Evolutionary conservation across 768 basidiomycete species (phyloP), one percentile per base, ranked within the genome.

Genomic region (Lanmaoa pseudosensibilis): DNA sequence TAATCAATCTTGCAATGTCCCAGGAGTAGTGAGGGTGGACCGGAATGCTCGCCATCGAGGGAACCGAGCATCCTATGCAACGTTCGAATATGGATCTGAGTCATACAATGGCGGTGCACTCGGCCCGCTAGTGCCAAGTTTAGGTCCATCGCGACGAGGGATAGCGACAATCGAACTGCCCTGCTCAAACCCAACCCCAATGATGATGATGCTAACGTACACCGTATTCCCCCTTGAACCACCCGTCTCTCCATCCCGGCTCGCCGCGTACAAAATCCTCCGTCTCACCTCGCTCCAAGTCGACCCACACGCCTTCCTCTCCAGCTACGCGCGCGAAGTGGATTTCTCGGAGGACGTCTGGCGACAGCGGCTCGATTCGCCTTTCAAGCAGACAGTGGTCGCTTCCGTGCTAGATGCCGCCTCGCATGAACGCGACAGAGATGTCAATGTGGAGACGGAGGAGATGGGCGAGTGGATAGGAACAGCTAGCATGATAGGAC

Each of bases 271-370:
- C 45, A 69, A 59, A 49, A 7, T 25, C 2, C 56, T 71, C 37
- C 54, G 69, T 32, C 58, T 72, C 30, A 21, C 54, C 2, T 66
- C 63, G 15, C 63, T 73, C 38, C 60, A 56, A 46, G 30, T 52
- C 5, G 65, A 72, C 37, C 65, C 67, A 1, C 49, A 52, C 11
- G 56, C 55, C 4, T 73, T 71, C 32, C 4, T 7, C 1, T 67
- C 71, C 25, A 65, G 25, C 25, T 65, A 71, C 18, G 55, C 55
- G n/a, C 54, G 55, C 34, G 69, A 71, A 45, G 43, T 45, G 16
- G 55, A 60, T 5, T 61, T 65, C 52, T 48, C 63, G 1, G 62
- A 65, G 4, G 61, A 67, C 2, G 19, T 59, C 18, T 72, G 71
- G 67, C 50, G 46, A 27, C n/a, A 59, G 46, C 65, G 60, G 4